Conservation (phyloP, 2,329 filamentous ascomycete genomes). For the Xylaria sp. region DNA sequence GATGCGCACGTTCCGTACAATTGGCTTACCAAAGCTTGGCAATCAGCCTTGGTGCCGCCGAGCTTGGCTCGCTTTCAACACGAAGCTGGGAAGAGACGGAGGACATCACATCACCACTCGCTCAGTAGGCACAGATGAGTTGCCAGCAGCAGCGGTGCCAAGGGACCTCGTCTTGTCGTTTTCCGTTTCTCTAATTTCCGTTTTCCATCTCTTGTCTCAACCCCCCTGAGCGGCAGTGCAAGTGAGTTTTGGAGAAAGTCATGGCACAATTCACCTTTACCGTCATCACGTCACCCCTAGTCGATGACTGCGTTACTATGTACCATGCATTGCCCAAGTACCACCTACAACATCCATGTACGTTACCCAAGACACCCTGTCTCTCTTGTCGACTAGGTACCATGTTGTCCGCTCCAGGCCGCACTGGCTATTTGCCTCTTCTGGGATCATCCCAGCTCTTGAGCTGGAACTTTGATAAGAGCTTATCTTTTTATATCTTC, state of each 20-base stretch:
- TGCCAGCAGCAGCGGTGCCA: not conserved
- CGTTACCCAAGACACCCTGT: constrained; percentile 7
- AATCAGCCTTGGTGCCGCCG: constrained; percentile 5
- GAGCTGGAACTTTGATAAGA: constrained; percentile 29
- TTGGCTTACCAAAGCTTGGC: constrained; percentile 26
- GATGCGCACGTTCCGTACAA: constrained; percentile 28
- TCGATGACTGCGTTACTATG: not conserved
- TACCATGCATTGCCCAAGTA: not conserved
- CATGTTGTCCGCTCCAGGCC: constrained; percentile 34
- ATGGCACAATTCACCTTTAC: not conserved
- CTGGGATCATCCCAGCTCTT: constrained; percentile 38
- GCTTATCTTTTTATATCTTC: constrained; percentile 1
- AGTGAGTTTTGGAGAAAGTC: not conserved
- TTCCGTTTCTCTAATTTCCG: not conserved
- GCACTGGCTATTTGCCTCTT: constrained; percentile 21
- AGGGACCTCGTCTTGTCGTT: constrained; percentile 7
- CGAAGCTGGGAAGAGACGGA: constrained; percentile 4
- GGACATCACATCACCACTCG: not conserved
- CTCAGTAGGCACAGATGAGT: not conserved
- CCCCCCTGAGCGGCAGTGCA: not conserved
- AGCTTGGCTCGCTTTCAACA: not conserved
- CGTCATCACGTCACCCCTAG: constrained; percentile 9
- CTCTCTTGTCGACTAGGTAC: constrained; percentile 2
- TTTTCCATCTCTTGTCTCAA: not conserved
- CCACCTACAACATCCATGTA: not conserved